Evolutionary conservation across 345 rosid species (phyloP).

Genomic region (Lepidium africanum): DNA sequence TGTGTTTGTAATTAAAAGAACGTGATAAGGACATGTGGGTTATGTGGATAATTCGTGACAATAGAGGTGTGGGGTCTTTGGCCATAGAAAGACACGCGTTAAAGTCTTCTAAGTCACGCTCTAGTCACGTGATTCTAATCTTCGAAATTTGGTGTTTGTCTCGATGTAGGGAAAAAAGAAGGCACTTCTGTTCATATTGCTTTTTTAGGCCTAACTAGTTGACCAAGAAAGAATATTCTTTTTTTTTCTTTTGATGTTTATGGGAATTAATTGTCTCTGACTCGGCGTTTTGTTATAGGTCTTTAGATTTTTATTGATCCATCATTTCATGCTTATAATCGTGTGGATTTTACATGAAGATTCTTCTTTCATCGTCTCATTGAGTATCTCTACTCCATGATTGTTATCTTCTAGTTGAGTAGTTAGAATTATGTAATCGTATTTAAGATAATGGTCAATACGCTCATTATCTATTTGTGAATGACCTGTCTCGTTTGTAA

Average conservation of each 20-base stretch:
- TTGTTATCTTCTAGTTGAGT: not conserved
- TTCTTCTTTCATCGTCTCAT: not conserved
- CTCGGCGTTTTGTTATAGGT: not conserved
- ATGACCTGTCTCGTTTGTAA: not conserved
- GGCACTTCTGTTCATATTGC: slow-evolving; percentile 12
- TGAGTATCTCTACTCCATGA: not conserved
- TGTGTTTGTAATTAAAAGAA: not conserved
- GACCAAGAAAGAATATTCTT: slow-evolving; percentile 12
- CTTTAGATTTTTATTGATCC: not conserved
- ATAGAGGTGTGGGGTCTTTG: slow-evolving; percentile 10
- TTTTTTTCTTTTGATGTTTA: not conserved
- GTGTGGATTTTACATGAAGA: not conserved
- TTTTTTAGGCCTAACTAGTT: slow-evolving; percentile 12
- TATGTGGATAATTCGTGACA: slow-evolving; percentile 22
- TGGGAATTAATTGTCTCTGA: not conserved
- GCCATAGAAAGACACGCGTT: slow-evolving; percentile 7
- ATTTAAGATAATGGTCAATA: not conserved
- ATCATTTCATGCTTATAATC: not conserved
- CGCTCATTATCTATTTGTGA: not conserved
- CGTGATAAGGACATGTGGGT: slow-evolving; percentile 16
- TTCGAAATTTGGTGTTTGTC: slow-evolving; percentile 2
- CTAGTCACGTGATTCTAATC: slow-evolving; percentile 28
- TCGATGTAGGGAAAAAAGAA: slow-evolving; percentile 19
- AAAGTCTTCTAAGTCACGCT: slow-evolving; percentile 20
- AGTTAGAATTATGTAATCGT: not conserved